Base-by-base conservation (phyloP, 371 early-diverging fungal species). In the Mortierella polycephala region DNA sequence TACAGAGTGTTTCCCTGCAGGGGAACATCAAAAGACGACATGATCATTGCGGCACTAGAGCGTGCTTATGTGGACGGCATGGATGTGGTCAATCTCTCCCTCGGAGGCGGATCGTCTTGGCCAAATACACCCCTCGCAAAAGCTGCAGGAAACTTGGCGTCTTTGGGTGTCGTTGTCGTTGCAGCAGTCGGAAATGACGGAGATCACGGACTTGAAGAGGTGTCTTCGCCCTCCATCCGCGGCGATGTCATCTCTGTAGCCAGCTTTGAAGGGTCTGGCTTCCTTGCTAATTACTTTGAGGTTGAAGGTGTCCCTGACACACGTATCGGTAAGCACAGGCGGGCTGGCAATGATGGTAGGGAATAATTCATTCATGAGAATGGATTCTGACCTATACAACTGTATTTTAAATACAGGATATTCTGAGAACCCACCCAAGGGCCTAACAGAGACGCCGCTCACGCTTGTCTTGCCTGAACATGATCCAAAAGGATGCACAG, bases 121-220 rank as follows among this genome's bases (percentile, higher is more conserved):
- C 62, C 67, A 18, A 82, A 86, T 42, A 75, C 83, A 39, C 80
- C 88, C 14, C 73, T 82, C 37, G 71, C 86, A 1, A 69, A 69
- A 11, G 86, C 74, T 0, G 86, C 84, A 5, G 67, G 84, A 21
- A 64, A 60, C 8, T 81, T 91, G 13, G 74, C 81, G 7, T 40
- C 50, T 3, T 60, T 77, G 1, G 89, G 89, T 7, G 74, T 88
- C 1, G 72, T 87, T 37, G 83, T 91, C 2, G 84, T 87, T 13
- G 84, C 86, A 8, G 89, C 94, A 0, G 85, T 85, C 18, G 95
- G 94, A 2, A 95, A 95, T 71, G 87, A 89, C 56, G 94, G 94
- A 7, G 73, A 75, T 1, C 80, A 84, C 14, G 96, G 96, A 0
- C 62, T 94, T 2, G 90, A 80, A 55, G 83, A 88, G 47, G 83